Conservation (phyloP, 257 asterid genomes). For the Knoxia roxburghii region DNA sequence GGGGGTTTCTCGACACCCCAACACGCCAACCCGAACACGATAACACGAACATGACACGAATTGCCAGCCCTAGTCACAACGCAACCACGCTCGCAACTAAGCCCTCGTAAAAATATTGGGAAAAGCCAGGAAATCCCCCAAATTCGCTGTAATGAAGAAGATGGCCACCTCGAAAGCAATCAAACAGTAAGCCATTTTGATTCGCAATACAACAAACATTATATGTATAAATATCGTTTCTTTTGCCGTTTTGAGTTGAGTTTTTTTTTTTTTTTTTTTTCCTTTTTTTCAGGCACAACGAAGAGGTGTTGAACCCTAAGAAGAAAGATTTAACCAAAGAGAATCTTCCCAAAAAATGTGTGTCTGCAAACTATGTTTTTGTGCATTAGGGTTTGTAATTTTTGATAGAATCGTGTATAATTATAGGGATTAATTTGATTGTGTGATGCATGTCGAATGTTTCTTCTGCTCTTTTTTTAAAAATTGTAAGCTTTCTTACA, state of each 20-base stretch:
- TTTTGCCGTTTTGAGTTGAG: neutral
- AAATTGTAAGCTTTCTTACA: conserved; percentile 7
- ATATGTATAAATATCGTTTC: neutral
- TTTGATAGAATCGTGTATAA: neutral
- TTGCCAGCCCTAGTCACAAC: no score
- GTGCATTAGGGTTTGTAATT: neutral
- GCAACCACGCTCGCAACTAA: no score
- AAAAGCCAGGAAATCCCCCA: conserved; percentile 72
- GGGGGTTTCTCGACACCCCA: no score
- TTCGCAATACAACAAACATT: neutral
- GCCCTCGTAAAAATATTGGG: no score
- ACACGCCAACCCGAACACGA: no score
- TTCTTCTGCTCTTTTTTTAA: conserved; percentile 84
- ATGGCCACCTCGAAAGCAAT: conserved; percentile 60
- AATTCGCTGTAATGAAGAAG: conserved; percentile 94
- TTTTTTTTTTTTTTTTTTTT: conserved; percentile 5
- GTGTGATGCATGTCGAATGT: conserved; percentile 64
- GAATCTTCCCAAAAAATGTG: conserved; percentile 91
- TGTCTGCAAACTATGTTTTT: conserved; percentile 11
- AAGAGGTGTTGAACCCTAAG: conserved; percentile 83
- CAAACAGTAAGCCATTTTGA: conserved; percentile 44
- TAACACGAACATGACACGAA: no score
- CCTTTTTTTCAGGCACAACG: conserved; percentile 44
- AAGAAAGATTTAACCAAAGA: conserved; percentile 73
- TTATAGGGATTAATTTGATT: no score